Evolutionary conservation across 352 stramenopile genomes (phyloP).

Genomic region (Nothophytophthora sp.): DNA sequence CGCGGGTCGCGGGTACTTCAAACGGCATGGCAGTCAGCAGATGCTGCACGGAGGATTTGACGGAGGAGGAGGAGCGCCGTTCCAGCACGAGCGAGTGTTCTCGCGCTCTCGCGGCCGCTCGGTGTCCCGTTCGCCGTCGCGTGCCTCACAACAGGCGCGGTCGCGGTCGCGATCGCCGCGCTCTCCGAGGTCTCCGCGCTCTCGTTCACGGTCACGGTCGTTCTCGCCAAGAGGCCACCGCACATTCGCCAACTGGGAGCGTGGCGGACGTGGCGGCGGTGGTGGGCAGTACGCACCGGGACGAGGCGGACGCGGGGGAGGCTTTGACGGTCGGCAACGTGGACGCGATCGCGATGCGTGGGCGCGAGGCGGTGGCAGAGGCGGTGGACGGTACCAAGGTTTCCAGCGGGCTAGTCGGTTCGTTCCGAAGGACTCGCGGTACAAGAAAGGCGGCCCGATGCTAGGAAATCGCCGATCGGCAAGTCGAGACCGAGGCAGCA

Average conservation of each 20-base stretch:
- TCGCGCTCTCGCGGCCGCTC: conserved; percentile 43
- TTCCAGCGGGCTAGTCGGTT: conserved; percentile 36
- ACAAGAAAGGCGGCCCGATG: conserved; percentile 24
- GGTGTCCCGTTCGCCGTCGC: conserved; percentile 56
- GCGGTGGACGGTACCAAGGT: conserved; percentile 20
- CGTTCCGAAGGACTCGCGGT: conserved; percentile 40
- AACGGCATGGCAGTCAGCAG: conserved; percentile 32
- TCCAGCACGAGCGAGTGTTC: conserved; percentile 39
- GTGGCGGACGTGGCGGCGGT: conserved; percentile 18
- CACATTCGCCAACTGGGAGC: conserved; percentile 43
- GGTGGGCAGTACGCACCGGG: conserved; percentile 24
- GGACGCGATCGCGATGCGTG: conserved; percentile 40
- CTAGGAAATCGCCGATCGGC: conserved; percentile 32
- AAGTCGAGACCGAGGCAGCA: conserved; percentile 43
- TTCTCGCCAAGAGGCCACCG: conserved; percentile 59
- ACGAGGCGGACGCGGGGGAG: conserved; percentile 19
- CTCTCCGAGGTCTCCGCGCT: conserved; percentile 38
- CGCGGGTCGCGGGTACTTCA: conserved; percentile 24
- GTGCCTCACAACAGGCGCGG: conserved; percentile 24
- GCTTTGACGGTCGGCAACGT: conserved; percentile 31
- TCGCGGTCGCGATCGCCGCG: conserved; percentile 22
- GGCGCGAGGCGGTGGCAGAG: conserved; percentile 21
- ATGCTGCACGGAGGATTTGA: conserved; percentile 8
- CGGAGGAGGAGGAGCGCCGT: conserved; percentile 4
- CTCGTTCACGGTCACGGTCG: conserved; percentile 59